Evolutionary conservation across 2,329 filamentous ascomycete species (phyloP).

Genomic region (Incumbomyces delicatus): DNA sequence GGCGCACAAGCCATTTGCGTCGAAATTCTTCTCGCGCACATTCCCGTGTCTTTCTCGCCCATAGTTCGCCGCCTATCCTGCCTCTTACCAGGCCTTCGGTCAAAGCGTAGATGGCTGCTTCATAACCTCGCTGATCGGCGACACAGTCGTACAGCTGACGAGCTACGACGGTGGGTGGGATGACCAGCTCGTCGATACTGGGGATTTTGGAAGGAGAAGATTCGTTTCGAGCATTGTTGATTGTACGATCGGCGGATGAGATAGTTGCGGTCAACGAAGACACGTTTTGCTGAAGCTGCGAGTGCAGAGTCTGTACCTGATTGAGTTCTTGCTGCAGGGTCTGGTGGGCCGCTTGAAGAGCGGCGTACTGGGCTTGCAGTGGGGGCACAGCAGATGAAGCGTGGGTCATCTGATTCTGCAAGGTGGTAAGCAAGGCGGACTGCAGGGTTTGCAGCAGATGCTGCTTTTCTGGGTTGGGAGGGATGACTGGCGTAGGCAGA

Average conservation of each 20-base stretch:
- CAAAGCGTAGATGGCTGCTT: constrained; percentile 68
- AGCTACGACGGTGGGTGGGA: constrained; percentile 86
- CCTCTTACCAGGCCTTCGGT: constrained; percentile 37
- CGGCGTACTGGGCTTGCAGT: constrained; percentile 66
- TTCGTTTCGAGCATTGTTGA: constrained; percentile 60
- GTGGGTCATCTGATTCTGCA: constrained; percentile 59
- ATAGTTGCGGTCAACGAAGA: constrained; percentile 68
- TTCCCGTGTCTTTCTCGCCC: constrained; percentile 38
- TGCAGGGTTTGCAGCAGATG: constrained; percentile 70
- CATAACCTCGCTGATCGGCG: constrained; percentile 77
- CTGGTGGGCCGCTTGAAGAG: constrained; percentile 60
- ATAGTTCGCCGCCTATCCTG: constrained; percentile 36
- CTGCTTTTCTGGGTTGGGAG: constrained; percentile 93
- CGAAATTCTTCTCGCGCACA: constrained; percentile 40
- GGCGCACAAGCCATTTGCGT: constrained; percentile 33
- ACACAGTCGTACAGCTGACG: constrained; percentile 85
- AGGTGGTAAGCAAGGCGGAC: constrained; percentile 56
- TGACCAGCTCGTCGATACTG: constrained; percentile 77
- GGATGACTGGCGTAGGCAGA: constrained; percentile 69
- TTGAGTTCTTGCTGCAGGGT: constrained; percentile 65
- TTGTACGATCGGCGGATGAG: constrained; percentile 65
- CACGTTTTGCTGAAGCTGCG: constrained; percentile 66
- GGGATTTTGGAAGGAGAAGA: constrained; percentile 46
- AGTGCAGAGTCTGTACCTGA: constrained; percentile 60
- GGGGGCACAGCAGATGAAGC: constrained; percentile 66